Evolutionary conservation across 306 rosid species (phyloP).

Genomic region (Vicia sativa): DNA sequence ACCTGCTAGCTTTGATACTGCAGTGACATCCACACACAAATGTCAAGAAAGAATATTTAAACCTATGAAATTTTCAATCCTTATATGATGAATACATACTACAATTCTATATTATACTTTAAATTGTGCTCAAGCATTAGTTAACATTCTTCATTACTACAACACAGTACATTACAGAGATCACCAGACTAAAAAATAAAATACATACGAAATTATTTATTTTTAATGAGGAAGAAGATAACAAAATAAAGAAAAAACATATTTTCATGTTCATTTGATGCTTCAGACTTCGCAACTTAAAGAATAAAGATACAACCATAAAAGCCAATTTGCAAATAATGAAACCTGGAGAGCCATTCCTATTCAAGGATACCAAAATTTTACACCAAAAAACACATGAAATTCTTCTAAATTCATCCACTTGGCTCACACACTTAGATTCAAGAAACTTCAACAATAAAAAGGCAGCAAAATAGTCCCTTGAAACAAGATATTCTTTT

Average conservation of each 20-base stretch:
- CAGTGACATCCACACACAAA: slow-evolving; percentile 16
- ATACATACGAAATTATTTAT: too few species aligned
- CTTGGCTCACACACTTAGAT: background rate
- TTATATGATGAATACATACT: background rate
- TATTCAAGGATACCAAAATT: background rate
- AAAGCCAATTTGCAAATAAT: slow-evolving; percentile 12
- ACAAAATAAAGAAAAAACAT: background rate
- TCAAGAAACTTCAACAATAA: background rate
- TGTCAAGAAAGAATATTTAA: slow-evolving; percentile 13
- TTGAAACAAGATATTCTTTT: background rate
- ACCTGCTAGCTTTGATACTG: slow-evolving; percentile 29
- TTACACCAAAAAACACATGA: slow-evolving; percentile 4
- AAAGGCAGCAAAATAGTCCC: background rate
- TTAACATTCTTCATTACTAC: background rate
- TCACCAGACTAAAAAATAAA: background rate
- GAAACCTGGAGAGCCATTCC: slow-evolving; percentile 2
- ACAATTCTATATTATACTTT: slow-evolving; percentile 5
- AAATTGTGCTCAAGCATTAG: background rate
- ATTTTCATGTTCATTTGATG: background rate
- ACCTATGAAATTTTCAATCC: background rate
- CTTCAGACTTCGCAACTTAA: background rate
- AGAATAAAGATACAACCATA: slow-evolving; percentile 1
- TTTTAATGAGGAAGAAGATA: background rate
- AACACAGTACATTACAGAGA: background rate
- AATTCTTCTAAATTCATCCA: background rate